Base-by-base conservation (phyloP, 768 basidiomycete species). In the Crucibulum laeve region DNA sequence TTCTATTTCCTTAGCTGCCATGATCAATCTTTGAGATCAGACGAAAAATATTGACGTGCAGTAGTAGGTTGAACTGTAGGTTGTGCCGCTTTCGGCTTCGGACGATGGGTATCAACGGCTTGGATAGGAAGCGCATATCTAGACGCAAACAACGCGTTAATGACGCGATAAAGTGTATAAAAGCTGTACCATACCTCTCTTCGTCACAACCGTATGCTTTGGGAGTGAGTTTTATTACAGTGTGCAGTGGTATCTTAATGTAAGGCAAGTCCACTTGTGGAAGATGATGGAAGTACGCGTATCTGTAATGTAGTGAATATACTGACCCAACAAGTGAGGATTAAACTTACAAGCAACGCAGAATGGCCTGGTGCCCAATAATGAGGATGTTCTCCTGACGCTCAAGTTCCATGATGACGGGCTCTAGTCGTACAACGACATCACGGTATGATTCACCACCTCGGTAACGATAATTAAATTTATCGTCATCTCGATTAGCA, bases 121-220 rank as follows among this genome's bases (percentile, higher is more conserved):
- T 73, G 74, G 55, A 98, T 97, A 7, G 93, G 92, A 3, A 98
- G 68, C 1, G 87, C 74, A 61, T 93, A 98, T 40, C 90, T 91
- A 43, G 18, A 39, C 39, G 25, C 10, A 39, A 23, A 49, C 26
- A 24, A 42, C 30, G 22, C 44, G 17, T 21, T 19, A 45, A 25
- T 44, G 25, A 34, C 28, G 13, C 18, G 25, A 35, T 30, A 25
- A 15, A n/a, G 38, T 25, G 32, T 33, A 36, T 24, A 28, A 13
- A 38, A 26, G n/a, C 25, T 41, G 40, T 38, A 36, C 44, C 70
- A 37, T 44, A 85, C 87, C 94, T 76, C 61, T 94, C 93, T 61
- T 99, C 96, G 60, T 98, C 93, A 69, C 95, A 98, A 28, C 96
- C 96, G 61, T 98, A 99, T 1, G 96, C 96, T 59, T 91, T 93